Evolutionary conservation across 2,329 filamentous ascomycete species (phyloP), one percentile per base, ranked within the genome.

Genomic region (Kalmusia sp.): DNA sequence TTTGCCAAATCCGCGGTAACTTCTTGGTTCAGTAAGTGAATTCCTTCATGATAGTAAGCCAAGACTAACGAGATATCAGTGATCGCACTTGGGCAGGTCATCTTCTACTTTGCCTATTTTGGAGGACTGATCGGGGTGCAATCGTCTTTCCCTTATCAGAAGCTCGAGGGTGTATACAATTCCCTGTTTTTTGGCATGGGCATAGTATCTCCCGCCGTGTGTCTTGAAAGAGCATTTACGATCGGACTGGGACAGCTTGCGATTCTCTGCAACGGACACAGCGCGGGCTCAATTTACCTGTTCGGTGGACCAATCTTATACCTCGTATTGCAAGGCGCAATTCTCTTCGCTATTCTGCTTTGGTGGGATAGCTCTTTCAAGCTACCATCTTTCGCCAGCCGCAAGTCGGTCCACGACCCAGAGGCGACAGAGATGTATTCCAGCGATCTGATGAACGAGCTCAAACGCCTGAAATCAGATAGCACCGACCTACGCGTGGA

Each of bases 241-340:
- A 62, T 67, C 21, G 64, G 64, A 9, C 55, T 66, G 2, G 57
- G 63, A 12, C 64, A 93, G 11, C 95, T 96, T 71, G 91, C 88
- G 0, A 81, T 89, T 0, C 82, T 89, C 1, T 96, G 92, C 89
- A 91, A 0, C 25, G 58, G 58, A 4, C 61, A 57, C 25, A 31
- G 33, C 5, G 88, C 91, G 0, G 88, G 84, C 2, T 85, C 82
- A 3, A 86, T 96, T 33, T 81, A 83, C 0, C 82, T 88, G 34
- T 96, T 91, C 63, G 93, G 93, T 24, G 90, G 90, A 0, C 91
- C 91, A 0, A 93, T 96, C 31, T 72, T 93, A 0, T 96, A 95
- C 71, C 82, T 96, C 3, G 81, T 91, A 43, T 38, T 91, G 0
- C 93, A 96, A 68, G 85, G 84, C 0, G 64, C 90, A 19, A 51